Percentiles rank a stretch among this genome's conserved stretches.
These are phyloP conservation scores for Teratosphaeria zuluensis DNA, from an alignment of 2,329 filamentous ascomycete species.

Conservation along the genomic window DNA sequence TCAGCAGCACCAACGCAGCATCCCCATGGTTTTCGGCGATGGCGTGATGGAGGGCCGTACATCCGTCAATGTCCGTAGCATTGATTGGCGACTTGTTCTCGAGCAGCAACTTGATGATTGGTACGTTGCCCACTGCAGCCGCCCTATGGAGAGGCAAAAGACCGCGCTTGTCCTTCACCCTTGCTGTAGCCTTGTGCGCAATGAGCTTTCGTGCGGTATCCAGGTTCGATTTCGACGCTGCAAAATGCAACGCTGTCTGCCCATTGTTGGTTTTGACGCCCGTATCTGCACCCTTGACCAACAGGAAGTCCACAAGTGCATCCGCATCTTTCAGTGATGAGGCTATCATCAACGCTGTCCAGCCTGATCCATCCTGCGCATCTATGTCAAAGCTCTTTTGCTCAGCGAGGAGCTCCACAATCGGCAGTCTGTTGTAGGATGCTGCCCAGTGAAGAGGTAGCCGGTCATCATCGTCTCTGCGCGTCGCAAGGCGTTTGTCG, in stretches of 20 bases:
- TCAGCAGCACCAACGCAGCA: constrained; percentile 71
- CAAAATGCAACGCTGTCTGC: constrained; percentile 82
- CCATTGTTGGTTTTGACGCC: constrained; percentile 65
- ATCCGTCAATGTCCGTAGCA: constrained; percentile 69
- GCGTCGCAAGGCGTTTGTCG: constrained; percentile 66
- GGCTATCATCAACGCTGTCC: constrained; percentile 79
- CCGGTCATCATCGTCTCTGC: constrained; percentile 75
- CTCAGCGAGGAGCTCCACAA: constrained; percentile 63
- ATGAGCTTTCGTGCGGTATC: constrained; percentile 73
- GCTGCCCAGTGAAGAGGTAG: constrained; percentile 90
- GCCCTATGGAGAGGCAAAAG: constrained; percentile 87
- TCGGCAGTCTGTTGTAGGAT: constrained; percentile 68
- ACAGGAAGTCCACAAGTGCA: constrained; percentile 55
- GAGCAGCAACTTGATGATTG: constrained; percentile 72
- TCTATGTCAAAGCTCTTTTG: constrained; percentile 73
- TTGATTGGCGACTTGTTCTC: constrained; percentile 72
- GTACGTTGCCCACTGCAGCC: constrained; percentile 79
- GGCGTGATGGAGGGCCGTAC: constrained; percentile 82
- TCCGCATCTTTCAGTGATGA: constrained; percentile 65
- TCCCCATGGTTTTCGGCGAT: constrained; percentile 69
- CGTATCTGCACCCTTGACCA: constrained; percentile 60
- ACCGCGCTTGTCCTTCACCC: constrained; percentile 75
- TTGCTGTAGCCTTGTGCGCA: constrained; percentile 62
- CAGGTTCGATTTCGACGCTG: constrained; percentile 80
- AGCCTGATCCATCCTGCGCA: constrained; percentile 68